Conservation (phyloP, 805 yeast species). For the Starmera caribaea region DNA sequence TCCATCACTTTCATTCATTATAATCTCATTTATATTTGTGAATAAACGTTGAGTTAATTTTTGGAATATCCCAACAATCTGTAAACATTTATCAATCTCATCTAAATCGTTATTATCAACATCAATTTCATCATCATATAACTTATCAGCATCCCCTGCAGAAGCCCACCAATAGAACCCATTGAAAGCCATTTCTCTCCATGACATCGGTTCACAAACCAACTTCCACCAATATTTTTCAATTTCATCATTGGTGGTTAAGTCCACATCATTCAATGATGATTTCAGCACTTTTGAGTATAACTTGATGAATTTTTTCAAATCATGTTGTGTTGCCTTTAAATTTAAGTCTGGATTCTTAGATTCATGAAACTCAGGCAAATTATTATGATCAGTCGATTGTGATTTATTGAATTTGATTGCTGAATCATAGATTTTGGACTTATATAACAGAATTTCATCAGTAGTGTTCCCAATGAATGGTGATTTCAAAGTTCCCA, state of each 20-base stretch:
- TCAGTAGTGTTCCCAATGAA: slow-evolving; percentile 61
- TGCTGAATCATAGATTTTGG: slow-evolving; percentile 38
- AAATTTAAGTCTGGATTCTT: slow-evolving; percentile 2
- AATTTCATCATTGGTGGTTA: slow-evolving; percentile 1
- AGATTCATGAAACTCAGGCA: slow-evolving; percentile 9
- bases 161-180: slow-evolving; percentile 85
- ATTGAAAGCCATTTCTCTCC: slow-evolving; percentile 53
- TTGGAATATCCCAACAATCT: slow-evolving; percentile 43
- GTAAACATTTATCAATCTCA: slow-evolving; percentile 17
- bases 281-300: no score
- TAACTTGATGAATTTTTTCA: slow-evolving; percentile 19
- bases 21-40: slow-evolving; percentile 25
- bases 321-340: slow-evolving; percentile 28
- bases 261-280: slow-evolving; percentile 1
- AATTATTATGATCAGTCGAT: not conserved
- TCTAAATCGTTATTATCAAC: slow-evolving; percentile 23
- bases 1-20: slow-evolving; percentile 21
- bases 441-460: slow-evolving; percentile 48
- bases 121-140: slow-evolving; percentile 28
- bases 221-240: slow-evolving; percentile 32
- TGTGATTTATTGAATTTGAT: slow-evolving; percentile 14
- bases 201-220: slow-evolving; percentile 39
- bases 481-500: slow-evolving; percentile 13
- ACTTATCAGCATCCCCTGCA: slow-evolving; percentile 53
- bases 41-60: slow-evolving; percentile 35